Conservation (phyloP, 2,329 filamentous ascomycete genomes). For the Trichoderma atrobrunneum region DNA sequence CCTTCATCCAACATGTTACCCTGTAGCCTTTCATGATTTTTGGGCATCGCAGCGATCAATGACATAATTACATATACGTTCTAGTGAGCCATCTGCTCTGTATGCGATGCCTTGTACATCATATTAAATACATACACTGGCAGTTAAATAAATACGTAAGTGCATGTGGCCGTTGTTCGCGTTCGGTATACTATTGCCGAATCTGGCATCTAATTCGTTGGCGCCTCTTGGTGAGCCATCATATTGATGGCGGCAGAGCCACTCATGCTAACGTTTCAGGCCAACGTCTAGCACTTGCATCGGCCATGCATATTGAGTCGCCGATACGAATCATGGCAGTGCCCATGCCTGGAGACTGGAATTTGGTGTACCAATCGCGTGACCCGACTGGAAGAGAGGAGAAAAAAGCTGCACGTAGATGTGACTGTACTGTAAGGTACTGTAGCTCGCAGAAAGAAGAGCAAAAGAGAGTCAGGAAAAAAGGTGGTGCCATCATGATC, state of each 20-base stretch:
- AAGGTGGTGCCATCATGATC: not conserved
- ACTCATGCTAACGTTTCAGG: slow-evolving; percentile 1
- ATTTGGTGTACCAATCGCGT: not conserved
- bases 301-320: not conserved
- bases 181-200: not conserved
- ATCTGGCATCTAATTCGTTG: not conserved
- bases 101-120: not conserved
- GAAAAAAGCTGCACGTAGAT: not conserved
- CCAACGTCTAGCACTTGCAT: not conserved
- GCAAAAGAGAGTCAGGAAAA: not conserved
- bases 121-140: not conserved
- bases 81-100: not conserved
- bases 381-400: not conserved
- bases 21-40: not conserved
- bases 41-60: no score
- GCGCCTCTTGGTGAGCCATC: not conserved
- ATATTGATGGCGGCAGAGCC: not conserved
- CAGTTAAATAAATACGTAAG: not conserved
- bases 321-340: not conserved
- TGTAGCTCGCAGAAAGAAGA: not conserved
- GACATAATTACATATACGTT: not conserved
- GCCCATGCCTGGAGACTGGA: not conserved
- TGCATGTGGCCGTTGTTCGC: not conserved
- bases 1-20: no score
- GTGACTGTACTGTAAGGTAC: not conserved